phyloP scores from a whole-genome alignment of 805 yeast genomes.

The Hanseniaspora lachancei region DNA sequence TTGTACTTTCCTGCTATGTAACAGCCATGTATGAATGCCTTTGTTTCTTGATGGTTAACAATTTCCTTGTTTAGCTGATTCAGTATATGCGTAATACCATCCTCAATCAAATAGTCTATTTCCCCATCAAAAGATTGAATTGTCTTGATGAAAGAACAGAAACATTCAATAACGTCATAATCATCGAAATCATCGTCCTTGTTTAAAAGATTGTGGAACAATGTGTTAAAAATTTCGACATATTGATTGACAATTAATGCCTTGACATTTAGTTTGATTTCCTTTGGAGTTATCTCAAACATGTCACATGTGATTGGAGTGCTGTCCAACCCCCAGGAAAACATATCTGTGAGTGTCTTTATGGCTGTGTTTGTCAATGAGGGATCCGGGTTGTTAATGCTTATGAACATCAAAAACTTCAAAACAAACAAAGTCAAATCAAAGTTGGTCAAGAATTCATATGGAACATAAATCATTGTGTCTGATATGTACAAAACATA shows the following conservation, averaged over 20 bases:
- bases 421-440: constrained; percentile 40
- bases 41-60: constrained; percentile 1
- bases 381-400: constrained; percentile 46
- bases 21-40: constrained; percentile 7
- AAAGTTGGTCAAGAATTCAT: constrained; percentile 23
- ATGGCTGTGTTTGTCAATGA: constrained; percentile 20
- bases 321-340: constrained; percentile 69
- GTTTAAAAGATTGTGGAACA: constrained; percentile 58
- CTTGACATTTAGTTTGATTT: constrained; percentile 38
- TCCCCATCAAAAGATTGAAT: constrained; percentile 26
- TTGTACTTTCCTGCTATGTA: constrained; percentile 50
- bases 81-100: constrained; percentile 1
- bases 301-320: constrained; percentile 65
- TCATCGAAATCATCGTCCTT: constrained; percentile 55
- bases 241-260: constrained; percentile 44
- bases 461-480: constrained; percentile 55
- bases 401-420: constrained; percentile 38
- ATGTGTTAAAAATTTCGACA: constrained; percentile 35
- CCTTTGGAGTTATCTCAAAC: constrained; percentile 40
- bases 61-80: neutral
- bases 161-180: constrained; percentile 13
- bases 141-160: constrained; percentile 48
- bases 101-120: constrained; percentile 24
- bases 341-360: constrained; percentile 66
- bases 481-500: constrained; percentile 71